Conservation (phyloP, 768 basidiomycete genomes). For the Infundibulicybe gibba region DNA sequence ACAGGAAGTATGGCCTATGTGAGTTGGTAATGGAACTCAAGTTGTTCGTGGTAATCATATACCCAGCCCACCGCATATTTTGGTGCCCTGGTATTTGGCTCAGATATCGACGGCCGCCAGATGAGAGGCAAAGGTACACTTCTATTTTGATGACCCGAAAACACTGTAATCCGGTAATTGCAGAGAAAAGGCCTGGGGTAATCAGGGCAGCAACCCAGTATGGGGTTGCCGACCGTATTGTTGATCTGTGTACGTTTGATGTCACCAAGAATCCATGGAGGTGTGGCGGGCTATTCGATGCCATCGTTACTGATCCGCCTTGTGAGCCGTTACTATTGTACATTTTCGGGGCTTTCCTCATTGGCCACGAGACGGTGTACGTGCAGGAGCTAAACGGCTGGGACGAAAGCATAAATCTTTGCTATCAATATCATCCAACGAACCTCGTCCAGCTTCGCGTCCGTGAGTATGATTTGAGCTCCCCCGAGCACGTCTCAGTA, state of each 20-base stretch:
- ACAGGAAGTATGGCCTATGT: slow-evolving; percentile 93
- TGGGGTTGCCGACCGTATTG: slow-evolving; percentile 62
- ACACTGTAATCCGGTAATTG: not conserved
- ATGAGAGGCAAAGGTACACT: slow-evolving; percentile 86
- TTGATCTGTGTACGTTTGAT: slow-evolving; percentile 91
- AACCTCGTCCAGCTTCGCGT: slow-evolving; percentile 33
- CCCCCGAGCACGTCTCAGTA: not conserved
- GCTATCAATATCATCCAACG: slow-evolving; percentile 31
- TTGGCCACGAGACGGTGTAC: slow-evolving; percentile 71
- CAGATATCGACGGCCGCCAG: slow-evolving; percentile 96
- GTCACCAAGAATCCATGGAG: slow-evolving; percentile 89
- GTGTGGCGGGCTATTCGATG: slow-evolving; percentile 87
- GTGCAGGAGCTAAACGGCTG: slow-evolving; percentile 82
- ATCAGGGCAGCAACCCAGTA: slow-evolving; percentile 83
- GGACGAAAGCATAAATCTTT: slow-evolving; percentile 55
- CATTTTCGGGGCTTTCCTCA: not conserved
- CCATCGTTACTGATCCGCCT: slow-evolving; percentile 92
- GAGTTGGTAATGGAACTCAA: slow-evolving; percentile 12
- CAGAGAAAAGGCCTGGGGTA: slow-evolving; percentile 61
- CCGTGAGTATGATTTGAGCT: slow-evolving; percentile 34
- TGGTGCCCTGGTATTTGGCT: slow-evolving; percentile 84
- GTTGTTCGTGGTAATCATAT: not conserved
- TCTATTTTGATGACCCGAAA: not conserved
- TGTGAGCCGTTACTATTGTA: slow-evolving; percentile 46
- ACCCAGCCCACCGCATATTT: slow-evolving; percentile 83